A percentile compares a stretch with the other conserved stretches of the same genome.
Evolutionary conservation across 805 yeast genomes (phyloP).

Genomic region (Candida verbasci): DNA sequence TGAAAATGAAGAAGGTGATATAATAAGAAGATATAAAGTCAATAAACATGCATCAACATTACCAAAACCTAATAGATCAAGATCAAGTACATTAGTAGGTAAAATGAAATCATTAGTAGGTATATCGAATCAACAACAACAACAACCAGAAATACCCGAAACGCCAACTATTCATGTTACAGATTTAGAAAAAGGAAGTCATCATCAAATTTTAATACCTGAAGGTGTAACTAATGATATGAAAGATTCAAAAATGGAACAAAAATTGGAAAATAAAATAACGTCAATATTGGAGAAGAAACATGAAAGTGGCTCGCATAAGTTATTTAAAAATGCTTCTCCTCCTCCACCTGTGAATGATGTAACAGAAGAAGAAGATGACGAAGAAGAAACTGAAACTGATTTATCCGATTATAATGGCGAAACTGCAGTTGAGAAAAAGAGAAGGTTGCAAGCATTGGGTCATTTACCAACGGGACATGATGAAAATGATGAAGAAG

Average conservation of each 20-base stretch:
- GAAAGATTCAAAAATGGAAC: slow-evolving; percentile 2
- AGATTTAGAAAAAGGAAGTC: slow-evolving; percentile 3
- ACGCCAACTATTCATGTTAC: slow-evolving; percentile 9
- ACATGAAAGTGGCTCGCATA: slow-evolving; percentile 1
- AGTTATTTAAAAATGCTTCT: neutral
- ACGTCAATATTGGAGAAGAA: slow-evolving; percentile 1
- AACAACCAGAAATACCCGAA: neutral
- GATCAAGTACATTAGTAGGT: slow-evolving; percentile 38
- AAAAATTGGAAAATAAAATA: slow-evolving; percentile 5
- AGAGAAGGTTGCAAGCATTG: slow-evolving; percentile 57
- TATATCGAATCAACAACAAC: slow-evolving; percentile 23
- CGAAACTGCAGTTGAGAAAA: slow-evolving; percentile 66
- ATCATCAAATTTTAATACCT: slow-evolving; percentile 5
- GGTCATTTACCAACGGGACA: slow-evolving; percentile 40
- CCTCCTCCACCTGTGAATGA: slow-evolving; percentile 6
- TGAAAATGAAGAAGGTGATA: slow-evolving; percentile 90
- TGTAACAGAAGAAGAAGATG: slow-evolving; percentile 11
- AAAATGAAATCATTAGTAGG: slow-evolving; percentile 57
- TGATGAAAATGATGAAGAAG: slow-evolving; percentile 47
- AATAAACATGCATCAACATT: slow-evolving; percentile 48
- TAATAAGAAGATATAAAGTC: slow-evolving; percentile 75
- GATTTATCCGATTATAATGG: slow-evolving; percentile 19
- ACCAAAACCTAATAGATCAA: slow-evolving; percentile 35
- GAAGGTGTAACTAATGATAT: slow-evolving; percentile 1
- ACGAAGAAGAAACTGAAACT: slow-evolving; percentile 15